Percentiles rank a stretch among this genome's conserved stretches.
phyloP scores from a whole-genome alignment of 768 basidiomycete species.

The Mrakia blollopis region DNA sequence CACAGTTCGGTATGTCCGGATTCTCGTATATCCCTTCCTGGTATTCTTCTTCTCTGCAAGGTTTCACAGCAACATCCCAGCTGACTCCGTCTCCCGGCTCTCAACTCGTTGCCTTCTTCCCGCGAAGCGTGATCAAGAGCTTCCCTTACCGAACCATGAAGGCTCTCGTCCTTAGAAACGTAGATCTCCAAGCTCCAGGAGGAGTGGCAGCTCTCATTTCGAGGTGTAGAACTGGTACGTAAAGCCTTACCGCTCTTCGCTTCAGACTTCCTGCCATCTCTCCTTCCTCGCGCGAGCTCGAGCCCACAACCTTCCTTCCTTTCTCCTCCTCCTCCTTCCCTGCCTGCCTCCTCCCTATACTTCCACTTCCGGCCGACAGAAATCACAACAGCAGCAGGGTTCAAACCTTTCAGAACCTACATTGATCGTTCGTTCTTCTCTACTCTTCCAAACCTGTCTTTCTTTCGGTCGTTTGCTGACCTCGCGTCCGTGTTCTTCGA shows the following conservation, averaged over 20 bases:
- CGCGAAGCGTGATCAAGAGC: conserved; percentile 74
- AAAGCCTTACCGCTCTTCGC: conserved; percentile 28
- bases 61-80: background rate
- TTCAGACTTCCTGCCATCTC: background rate
- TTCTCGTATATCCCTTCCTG: background rate
- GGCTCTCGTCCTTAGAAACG: conserved; percentile 71
- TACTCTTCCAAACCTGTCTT: background rate
- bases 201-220: conserved; percentile 77
- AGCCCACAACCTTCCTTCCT: too few species aligned
- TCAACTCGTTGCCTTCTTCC: background rate
- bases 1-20: conserved; percentile 19
- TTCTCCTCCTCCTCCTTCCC: background rate
- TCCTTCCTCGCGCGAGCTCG: background rate
- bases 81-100: background rate
- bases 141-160: conserved; percentile 88
- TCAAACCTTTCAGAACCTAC: conserved; percentile 76
- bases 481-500: too few species aligned
- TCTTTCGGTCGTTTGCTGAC: background rate
- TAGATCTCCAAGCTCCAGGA: conserved; percentile 66
- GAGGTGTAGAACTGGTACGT: conserved; percentile 59
- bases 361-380: conserved; percentile 48
- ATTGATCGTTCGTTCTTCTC: conserved; percentile 53
- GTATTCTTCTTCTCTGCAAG: too few species aligned
- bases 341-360: too few species aligned
- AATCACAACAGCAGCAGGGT: conserved; percentile 66